phyloP scores from a whole-genome alignment of 176 grass and related monocot species.

The Avena atlantica region DNA sequence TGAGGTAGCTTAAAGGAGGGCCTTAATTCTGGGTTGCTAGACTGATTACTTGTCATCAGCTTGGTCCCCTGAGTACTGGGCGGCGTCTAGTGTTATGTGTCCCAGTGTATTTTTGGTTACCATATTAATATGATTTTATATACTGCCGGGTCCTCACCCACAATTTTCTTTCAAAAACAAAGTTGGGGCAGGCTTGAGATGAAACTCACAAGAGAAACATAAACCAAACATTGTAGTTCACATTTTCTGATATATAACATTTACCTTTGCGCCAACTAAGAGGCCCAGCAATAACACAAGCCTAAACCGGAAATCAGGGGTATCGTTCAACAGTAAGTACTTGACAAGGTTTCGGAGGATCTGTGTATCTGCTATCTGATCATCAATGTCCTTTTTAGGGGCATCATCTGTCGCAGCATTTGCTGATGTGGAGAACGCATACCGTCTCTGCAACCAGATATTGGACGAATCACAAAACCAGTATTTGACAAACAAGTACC shows the following conservation, averaged over 20 bases:
- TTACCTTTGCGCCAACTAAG: conserved; percentile 94
- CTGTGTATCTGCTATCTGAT: conserved; percentile 76
- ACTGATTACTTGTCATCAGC: not conserved
- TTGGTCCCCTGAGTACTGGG: not conserved
- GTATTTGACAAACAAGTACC: conserved; percentile 11
- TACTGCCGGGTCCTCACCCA: not conserved
- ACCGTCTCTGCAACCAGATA: conserved; percentile 47
- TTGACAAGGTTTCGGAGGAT: conserved; percentile 84
- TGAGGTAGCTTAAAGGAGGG: not conserved
- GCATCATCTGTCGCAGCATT: conserved; percentile 45
- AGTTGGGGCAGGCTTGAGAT: not conserved
- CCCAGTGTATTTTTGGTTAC: not conserved
- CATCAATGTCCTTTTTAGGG: conserved; percentile 58
- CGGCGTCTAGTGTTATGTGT: not conserved
- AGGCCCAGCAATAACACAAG: conserved; percentile 71
- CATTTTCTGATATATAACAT: not conserved
- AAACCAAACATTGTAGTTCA: not conserved
- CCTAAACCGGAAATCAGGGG: conserved; percentile 82
- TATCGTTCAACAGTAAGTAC: conserved; percentile 80
- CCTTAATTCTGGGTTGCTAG: not conserved
- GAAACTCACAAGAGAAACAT: not conserved
- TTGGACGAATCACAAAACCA: conserved; percentile 32
- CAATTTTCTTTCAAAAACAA: not conserved
- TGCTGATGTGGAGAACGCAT: conserved; percentile 80
- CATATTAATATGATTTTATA: not conserved